Percentiles rank a stretch among this genome's conserved stretches.
Conservation (phyloP, 345 rosid species). For the Aquilaria malaccensis region DNA sequence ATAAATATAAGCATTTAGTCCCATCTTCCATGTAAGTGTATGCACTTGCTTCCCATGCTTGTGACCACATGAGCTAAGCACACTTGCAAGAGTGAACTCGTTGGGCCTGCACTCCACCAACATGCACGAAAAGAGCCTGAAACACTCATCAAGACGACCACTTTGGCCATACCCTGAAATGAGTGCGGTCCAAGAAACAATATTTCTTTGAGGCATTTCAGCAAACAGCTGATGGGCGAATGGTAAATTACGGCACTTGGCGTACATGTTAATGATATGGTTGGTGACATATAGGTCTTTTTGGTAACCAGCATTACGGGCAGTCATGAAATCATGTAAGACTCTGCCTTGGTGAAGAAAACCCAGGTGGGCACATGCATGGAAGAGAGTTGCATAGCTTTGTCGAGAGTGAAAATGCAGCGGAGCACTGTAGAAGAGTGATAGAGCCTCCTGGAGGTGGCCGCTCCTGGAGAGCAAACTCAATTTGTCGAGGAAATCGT, state of each 20-base stretch:
- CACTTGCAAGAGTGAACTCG: slow-evolving; percentile 64
- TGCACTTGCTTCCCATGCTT: slow-evolving; percentile 62
- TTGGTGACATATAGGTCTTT: slow-evolving; percentile 42
- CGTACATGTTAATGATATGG: slow-evolving; percentile 58
- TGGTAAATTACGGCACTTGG: slow-evolving; percentile 45
- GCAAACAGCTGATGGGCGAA: slow-evolving; percentile 55
- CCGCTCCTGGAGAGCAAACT: slow-evolving; percentile 28
- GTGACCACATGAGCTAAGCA: slow-evolving; percentile 46
- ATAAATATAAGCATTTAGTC: slow-evolving; percentile 35
- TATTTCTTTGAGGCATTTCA: slow-evolving; percentile 56
- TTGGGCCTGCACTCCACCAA: slow-evolving; percentile 49
- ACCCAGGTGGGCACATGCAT: slow-evolving; percentile 53
- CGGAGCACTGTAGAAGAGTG: slow-evolving; percentile 33
- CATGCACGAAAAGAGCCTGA: slow-evolving; percentile 48
- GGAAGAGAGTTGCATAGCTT: slow-evolving; percentile 54
- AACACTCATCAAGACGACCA: slow-evolving; percentile 39
- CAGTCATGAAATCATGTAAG: slow-evolving; percentile 55
- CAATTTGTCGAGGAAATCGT: slow-evolving; percentile 19
- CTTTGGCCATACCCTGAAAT: slow-evolving; percentile 62
- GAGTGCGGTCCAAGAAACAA: slow-evolving; percentile 76
- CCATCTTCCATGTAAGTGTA: slow-evolving; percentile 56
- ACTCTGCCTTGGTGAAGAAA: slow-evolving; percentile 39
- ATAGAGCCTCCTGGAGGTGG: slow-evolving; percentile 39
- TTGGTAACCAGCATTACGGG: slow-evolving; percentile 7
- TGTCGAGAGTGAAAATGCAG: slow-evolving; percentile 29